A percentile compares a stretch with the other conserved stretches of the same genome.
phyloP scores from a whole-genome alignment of 306 rosid species.

The Carpinus viminea region DNA sequence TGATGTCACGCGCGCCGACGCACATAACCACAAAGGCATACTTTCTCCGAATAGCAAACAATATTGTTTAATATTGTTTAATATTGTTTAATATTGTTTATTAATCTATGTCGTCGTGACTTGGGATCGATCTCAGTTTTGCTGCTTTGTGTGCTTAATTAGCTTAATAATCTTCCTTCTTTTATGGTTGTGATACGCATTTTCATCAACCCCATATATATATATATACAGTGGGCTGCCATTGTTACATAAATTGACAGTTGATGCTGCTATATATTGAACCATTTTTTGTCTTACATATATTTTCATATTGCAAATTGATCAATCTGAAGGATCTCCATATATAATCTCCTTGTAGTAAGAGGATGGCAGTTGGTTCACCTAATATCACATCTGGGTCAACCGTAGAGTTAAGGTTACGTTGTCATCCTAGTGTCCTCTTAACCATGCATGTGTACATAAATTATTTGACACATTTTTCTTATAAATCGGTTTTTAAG shows the following conservation, averaged over 20 bases:
- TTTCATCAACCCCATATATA: neutral
- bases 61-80: neutral
- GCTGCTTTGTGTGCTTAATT: neutral
- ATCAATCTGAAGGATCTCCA: no score
- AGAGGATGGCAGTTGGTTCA: neutral
- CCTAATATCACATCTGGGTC: neutral
- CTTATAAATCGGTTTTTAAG: no score
- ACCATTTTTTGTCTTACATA: neutral
- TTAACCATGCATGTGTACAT: no score
- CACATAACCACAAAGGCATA: constrained; percentile 21
- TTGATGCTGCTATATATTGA: neutral
- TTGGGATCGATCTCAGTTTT: neutral
- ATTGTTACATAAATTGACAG: neutral
- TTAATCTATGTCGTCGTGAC: constrained; percentile 15
- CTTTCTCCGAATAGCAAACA: constrained; percentile 8
- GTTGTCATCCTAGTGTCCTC: no score
- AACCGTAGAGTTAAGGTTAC: no score
- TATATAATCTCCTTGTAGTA: no score
- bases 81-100: neutral
- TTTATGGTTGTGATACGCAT: neutral
- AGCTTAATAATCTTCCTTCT: neutral
- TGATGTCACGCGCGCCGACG: constrained; percentile 31
- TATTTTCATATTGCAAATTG: no score
- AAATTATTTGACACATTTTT: no score
- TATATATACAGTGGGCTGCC: no score